A percentile compares a stretch with the other conserved stretches of the same genome.
Conservation (phyloP, 495 filamentous ascomycete species). For the Aspergillus biplanus region DNA sequence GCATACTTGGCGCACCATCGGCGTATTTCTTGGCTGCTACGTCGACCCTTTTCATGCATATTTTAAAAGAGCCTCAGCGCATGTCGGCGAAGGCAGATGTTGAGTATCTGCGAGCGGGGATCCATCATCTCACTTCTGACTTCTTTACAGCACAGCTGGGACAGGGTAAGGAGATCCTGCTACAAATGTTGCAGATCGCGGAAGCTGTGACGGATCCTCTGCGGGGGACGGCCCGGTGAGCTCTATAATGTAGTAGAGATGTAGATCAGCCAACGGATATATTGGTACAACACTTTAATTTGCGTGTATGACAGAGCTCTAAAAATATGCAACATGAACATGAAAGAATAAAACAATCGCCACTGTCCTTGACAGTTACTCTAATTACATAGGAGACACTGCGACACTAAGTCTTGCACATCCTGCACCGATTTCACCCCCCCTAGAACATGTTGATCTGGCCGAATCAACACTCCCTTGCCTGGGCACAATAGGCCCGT, state of each 20-base stretch:
- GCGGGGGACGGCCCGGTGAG: not conserved
- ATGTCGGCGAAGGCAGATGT: not conserved
- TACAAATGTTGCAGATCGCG: not conserved
- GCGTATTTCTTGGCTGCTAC: not conserved
- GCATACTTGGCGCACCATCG: not conserved
- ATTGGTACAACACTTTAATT: no score
- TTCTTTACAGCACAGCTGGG: not conserved
- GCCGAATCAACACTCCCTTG: not conserved
- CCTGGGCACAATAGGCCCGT: not conserved
- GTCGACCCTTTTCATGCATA: not conserved
- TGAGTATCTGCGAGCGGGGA: not conserved
- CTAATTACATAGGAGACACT: not conserved
- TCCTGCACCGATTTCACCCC: not conserved
- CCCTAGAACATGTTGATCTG: conserved; percentile 8
- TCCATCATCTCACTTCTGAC: not conserved
- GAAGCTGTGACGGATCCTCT: not conserved
- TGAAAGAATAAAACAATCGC: not conserved
- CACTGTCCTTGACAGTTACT: not conserved
- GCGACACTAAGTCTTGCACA: not conserved
- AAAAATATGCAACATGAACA: no score
- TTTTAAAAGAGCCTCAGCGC: not conserved
- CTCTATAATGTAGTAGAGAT: no score
- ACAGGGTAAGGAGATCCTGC: not conserved
- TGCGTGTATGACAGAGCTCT: no score
- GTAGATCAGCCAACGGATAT: no score